These are phyloP conservation scores for Ceratocystiopsis minuta DNA, from an alignment of 2,329 filamentous ascomycete species.

Conservation along the genomic window DNA sequence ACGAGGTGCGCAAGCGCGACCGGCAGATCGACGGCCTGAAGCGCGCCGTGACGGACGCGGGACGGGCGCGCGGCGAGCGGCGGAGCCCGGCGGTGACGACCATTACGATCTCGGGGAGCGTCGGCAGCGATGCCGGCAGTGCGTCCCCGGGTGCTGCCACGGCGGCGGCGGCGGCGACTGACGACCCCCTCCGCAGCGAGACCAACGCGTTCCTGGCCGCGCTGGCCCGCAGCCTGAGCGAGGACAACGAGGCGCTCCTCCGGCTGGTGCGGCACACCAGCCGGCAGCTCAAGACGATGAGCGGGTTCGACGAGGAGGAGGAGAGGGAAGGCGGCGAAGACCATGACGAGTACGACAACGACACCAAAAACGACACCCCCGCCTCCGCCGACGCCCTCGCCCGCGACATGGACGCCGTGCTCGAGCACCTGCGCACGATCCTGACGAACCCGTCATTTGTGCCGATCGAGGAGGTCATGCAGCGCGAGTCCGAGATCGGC, in stretches of 20 bases:
- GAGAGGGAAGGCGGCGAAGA: conserved; percentile 12
- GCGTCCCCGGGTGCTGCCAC: too few species aligned
- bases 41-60: conserved; percentile 60
- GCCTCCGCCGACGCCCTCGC: conserved; percentile 29
- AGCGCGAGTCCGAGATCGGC: conserved; percentile 81
- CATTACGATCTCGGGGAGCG: conserved; percentile 30
- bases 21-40: conserved; percentile 78
- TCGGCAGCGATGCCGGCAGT: too few species aligned
- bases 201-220: conserved; percentile 83
- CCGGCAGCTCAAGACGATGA: conserved; percentile 51
- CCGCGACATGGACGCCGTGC: conserved; percentile 53
- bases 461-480: conserved; percentile 78
- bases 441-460: conserved; percentile 94
- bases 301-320: conserved; percentile 24
- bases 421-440: conserved; percentile 66
- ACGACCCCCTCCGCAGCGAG: conserved; percentile 50
- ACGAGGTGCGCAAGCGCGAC: conserved; percentile 80
- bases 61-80: conserved; percentile 38
- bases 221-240: conserved; percentile 64
- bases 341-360: conserved; percentile 6
- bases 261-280: conserved; percentile 54
- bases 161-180: conserved; percentile 29
- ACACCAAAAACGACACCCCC: conserved; percentile 16
- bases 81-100: conserved; percentile 36
- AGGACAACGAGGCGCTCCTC: conserved; percentile 78